Evolutionary conservation across 2,329 filamentous ascomycete species (phyloP).

Genomic region (Fusarium veterinarium): DNA sequence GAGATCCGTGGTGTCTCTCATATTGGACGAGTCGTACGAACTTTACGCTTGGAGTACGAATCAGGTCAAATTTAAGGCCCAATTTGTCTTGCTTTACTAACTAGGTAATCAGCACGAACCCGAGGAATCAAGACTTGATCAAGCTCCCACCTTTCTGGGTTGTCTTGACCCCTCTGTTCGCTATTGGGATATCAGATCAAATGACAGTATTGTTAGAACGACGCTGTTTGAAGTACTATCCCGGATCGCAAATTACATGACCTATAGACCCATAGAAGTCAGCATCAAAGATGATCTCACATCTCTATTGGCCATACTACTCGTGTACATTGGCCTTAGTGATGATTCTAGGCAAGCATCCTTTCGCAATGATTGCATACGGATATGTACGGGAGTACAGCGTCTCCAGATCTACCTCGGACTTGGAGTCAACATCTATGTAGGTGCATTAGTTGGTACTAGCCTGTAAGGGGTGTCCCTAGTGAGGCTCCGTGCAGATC

Average conservation of each 20-base stretch:
- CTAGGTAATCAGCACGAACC: conserved; percentile 26
- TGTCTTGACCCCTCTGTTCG: neutral
- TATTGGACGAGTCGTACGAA: neutral
- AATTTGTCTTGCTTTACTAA: conserved; percentile 29
- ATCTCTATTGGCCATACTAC: neutral
- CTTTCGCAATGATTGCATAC: neutral
- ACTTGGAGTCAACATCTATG: neutral
- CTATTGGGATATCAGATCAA: neutral
- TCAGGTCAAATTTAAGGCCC: neutral
- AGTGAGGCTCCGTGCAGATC: neutral
- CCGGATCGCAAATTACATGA: neutral
- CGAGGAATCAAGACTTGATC: neutral
- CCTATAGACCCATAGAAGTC: neutral
- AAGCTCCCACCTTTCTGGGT: neutral
- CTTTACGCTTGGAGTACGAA: conserved; percentile 2
- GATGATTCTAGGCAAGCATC: neutral
- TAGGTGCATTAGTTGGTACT: neutral
- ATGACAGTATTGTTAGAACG: neutral
- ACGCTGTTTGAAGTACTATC: neutral
- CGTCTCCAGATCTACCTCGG: conserved; percentile 1
- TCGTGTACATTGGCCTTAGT: neutral
- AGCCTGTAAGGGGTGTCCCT: neutral
- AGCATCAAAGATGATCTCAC: neutral
- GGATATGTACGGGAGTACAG: neutral
- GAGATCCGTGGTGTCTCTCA: conserved; percentile 2